These are phyloP conservation scores for Suhomyces choctaworum DNA, from an alignment of 1,139 yeast species.

Conservation along the genomic window DNA sequence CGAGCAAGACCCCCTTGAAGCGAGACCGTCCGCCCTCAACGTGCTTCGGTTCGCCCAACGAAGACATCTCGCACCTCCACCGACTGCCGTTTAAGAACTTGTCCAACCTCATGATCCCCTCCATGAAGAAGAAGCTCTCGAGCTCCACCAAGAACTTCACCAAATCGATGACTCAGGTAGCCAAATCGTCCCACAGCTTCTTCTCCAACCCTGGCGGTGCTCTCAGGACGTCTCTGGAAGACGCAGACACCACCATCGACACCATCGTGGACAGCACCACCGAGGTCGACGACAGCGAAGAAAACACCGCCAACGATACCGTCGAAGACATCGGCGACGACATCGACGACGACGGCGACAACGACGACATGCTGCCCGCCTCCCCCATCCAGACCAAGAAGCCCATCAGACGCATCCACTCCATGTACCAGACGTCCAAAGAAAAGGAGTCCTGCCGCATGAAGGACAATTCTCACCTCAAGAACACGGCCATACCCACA, in stretches of 20 bases:
- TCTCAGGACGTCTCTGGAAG: constrained; percentile 5
- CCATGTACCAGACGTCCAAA: constrained; percentile 56
- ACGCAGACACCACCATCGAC: constrained; percentile 1
- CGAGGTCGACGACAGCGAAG: constrained; percentile 1
- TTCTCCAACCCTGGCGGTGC: constrained; percentile 2
- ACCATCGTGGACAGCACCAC: constrained; percentile 1
- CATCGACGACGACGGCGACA: neutral
- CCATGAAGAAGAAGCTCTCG: constrained; percentile 23
- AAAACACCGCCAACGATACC: constrained; percentile 1
- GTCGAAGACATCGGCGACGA: constrained; percentile 2
- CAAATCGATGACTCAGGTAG: constrained; percentile 22
- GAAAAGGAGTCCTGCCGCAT: constrained; percentile 33
- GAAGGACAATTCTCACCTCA: constrained; percentile 42
- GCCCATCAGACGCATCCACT: constrained; percentile 58
- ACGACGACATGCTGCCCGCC: neutral
- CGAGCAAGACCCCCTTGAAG: constrained; percentile 14
- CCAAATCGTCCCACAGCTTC: constrained; percentile 8
- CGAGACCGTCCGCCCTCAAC: constrained; percentile 33
- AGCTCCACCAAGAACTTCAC: constrained; percentile 22
- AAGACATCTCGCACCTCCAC: constrained; percentile 22
- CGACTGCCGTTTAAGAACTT: constrained; percentile 30
- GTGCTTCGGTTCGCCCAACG: constrained; percentile 34
- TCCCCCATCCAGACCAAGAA: constrained; percentile 11
- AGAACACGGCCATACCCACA: constrained; percentile 44
- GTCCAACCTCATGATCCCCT: constrained; percentile 27